Percentiles rank a stretch among this genome's conserved stretches.
Evolutionary conservation across 139 green algal genomes (phyloP).

Genomic region (Coccomyxa sp.): DNA sequence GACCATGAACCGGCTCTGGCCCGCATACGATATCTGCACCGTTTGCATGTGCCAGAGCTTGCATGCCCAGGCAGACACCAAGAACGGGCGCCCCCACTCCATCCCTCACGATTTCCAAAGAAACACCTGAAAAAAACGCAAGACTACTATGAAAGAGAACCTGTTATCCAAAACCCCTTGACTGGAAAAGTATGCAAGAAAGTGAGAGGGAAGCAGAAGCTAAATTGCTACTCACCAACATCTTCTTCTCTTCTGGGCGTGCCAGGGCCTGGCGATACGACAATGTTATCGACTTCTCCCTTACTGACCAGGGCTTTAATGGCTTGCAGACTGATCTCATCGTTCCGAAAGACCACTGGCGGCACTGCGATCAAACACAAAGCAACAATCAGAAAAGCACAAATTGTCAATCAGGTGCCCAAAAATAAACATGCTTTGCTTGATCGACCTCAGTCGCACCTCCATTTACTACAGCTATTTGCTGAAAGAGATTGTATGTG

Average conservation of each 20-base stretch:
- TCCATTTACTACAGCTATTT: slow-evolving; percentile 82
- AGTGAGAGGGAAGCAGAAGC: background rate
- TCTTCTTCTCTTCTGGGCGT: slow-evolving; percentile 66
- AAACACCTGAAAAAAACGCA: slow-evolving; percentile 62
- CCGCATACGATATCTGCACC: slow-evolving; percentile 66
- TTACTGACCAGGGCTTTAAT: slow-evolving; percentile 43
- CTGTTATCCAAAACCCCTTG: too few species aligned
- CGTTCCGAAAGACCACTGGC: slow-evolving; percentile 80
- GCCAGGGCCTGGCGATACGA: slow-evolving; percentile 95
- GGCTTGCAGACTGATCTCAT: slow-evolving; percentile 52
- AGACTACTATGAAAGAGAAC: background rate
- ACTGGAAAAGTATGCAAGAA: background rate
- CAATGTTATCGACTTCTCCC: slow-evolving; percentile 67
- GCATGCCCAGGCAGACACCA: slow-evolving; percentile 95
- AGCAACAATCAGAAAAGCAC: too few species aligned
- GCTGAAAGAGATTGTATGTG: slow-evolving; percentile 96
- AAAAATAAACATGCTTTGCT: background rate
- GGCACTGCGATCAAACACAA: slow-evolving; percentile 25
- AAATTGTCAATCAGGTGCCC: too few species aligned
- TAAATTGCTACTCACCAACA: slow-evolving; percentile 46
- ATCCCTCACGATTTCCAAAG: slow-evolving; percentile 51
- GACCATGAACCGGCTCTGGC: slow-evolving; percentile 88
- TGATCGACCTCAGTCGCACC: slow-evolving; percentile 34
- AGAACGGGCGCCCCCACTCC: slow-evolving; percentile 73
- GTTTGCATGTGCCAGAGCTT: slow-evolving; percentile 77